Base-by-base conservation (phyloP, 2,329 filamentous ascomycete species). In the Cadophora malorum region DNA sequence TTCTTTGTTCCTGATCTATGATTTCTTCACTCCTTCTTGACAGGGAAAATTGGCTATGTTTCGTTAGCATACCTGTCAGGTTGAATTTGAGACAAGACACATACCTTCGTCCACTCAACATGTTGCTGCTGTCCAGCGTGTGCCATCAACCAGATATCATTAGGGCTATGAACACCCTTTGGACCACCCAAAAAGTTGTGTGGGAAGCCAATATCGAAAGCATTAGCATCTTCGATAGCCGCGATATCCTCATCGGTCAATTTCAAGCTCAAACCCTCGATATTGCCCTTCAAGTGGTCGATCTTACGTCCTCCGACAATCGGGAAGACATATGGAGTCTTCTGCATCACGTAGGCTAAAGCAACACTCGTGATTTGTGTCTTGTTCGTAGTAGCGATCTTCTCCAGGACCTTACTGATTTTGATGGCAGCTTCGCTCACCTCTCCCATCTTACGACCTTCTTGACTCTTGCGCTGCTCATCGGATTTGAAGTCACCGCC, bases 261-360 rank as follows among this genome's bases (percentile, higher is more conserved):
- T 65, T 83, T 79, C 52, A 93, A 80, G 1, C 81, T 83, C 47
- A 94, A 81, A 0, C 90, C 89, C 74, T 90, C 85, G 71, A 93
- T 90, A 74, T 93, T 93, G 67, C 83, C 84, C 75, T 89, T 85
- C 50, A 94, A 80, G 75, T 94, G 90, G 61, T 90, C 86, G 10
- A 91, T 78, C 73, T 88, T 93, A 12, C 90, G 84, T 0, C 89
- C 89, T 12, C 91, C 91, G 4, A 93, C 82, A 50, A 94, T 88
- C 0, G 91, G 91, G 75, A 92, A 92, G 14, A 93, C 88, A 73
- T 92, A 88, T 0, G 90, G 86, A 0, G 88, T 82, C 80, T 93
- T 93, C 71, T 88, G 84, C 83, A 91, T 85, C 16, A 93, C 88
- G 75, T 94, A 94, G 1, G 91, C 91, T 28, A 94, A 79, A 9